Percentiles rank a stretch among this genome's conserved stretches.
Conservation (phyloP, 139 green algal genomes). For the Pycnococcus provasolii region DNA sequence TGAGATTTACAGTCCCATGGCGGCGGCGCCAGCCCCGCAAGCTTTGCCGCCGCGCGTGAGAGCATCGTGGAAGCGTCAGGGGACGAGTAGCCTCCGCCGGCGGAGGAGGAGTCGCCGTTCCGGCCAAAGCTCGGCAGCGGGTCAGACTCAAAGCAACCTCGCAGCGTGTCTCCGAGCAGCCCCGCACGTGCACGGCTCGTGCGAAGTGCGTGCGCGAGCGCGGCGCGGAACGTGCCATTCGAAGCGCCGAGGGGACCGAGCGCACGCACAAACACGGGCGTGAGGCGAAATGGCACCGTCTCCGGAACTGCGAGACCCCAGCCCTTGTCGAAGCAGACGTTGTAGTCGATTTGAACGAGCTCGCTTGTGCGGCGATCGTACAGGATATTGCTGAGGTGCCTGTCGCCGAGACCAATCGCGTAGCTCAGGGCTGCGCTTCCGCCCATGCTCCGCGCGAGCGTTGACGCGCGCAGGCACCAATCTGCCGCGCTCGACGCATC, state of each 20-base stretch:
- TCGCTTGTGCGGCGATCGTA: conserved; percentile 45
- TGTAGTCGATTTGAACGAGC: conserved; percentile 62
- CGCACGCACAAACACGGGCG: conserved; percentile 39
- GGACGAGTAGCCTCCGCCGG: no score
- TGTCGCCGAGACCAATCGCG: conserved; percentile 74
- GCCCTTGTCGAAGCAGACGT: conserved; percentile 60
- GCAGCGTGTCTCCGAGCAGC: no score
- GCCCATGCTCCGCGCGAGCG: no score
- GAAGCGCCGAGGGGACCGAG: conserved; percentile 38
- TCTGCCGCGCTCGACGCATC: not conserved
- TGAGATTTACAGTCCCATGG: not conserved
- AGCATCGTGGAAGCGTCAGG: not conserved
- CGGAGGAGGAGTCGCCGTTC: no score
- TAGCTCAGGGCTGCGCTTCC: conserved; percentile 41
- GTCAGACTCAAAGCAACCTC: no score
- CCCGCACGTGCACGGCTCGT: no score
- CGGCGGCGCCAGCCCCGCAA: not conserved
- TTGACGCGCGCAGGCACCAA: no score
- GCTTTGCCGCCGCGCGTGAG: not conserved
- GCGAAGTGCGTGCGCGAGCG: conserved; percentile 30
- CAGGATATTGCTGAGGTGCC: conserved; percentile 88
- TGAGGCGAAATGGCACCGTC: conserved; percentile 82
- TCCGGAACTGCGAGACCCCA: conserved; percentile 55
- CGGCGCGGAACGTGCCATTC: conserved; percentile 42
- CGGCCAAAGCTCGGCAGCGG: no score